Conservation (phyloP, 225 moss, liverwort and hornwort genomes). For the Physcomitrellopsis africana region DNA sequence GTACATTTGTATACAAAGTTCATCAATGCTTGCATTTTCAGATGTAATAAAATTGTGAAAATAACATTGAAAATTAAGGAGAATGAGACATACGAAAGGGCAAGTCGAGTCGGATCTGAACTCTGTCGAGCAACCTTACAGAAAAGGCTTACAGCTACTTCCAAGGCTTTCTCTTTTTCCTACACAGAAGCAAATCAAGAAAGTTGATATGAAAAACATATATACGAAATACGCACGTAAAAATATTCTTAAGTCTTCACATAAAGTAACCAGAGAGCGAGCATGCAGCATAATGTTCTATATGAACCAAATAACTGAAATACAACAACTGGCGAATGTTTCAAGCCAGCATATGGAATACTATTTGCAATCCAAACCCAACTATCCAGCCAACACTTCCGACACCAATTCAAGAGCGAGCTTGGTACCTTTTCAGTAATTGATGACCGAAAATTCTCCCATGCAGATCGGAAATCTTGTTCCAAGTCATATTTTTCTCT, state of each 20-base stretch:
- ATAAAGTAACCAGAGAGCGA: neutral
- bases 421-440: slow-evolving; percentile 32
- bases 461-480: slow-evolving; percentile 38
- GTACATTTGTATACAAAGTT: neutral
- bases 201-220: neutral
- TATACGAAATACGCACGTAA: neutral
- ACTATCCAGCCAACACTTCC: too few relatives aligned
- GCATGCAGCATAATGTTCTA: neutral
- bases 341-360: neutral
- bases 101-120: slow-evolving; percentile 63
- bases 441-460: slow-evolving; percentile 45
- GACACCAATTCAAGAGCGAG: slow-evolving; percentile 1
- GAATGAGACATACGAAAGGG: slow-evolving; percentile 56
- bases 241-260: neutral
- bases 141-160: slow-evolving; percentile 73
- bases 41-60: neutral
- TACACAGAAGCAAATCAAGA: slow-evolving; percentile 28
- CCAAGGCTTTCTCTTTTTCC: slow-evolving; percentile 89
- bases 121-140: slow-evolving; percentile 65
- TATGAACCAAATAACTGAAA: neutral
- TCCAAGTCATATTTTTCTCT: slow-evolving; percentile 42
- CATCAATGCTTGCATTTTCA: neutral
- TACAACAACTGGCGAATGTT: neutral
- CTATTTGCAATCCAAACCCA: neutral
- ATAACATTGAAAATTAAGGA: neutral